Conservation (phyloP, 345 rosid genomes). For the Camelina neglecta region DNA sequence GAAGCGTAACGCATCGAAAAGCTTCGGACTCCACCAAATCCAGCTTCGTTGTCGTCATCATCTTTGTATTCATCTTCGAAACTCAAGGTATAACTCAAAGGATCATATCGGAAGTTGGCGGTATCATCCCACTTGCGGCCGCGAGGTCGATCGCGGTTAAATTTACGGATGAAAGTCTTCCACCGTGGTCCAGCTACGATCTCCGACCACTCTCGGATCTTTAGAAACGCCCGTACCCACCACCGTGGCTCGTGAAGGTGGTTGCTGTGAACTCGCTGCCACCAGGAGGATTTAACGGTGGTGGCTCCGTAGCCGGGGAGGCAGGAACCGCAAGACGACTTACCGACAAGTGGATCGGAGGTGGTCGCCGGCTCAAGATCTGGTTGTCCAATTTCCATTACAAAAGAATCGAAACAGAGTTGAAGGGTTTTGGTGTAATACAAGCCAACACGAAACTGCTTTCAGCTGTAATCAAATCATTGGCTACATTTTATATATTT, state of each 20-base stretch:
- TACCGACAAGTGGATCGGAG: conserved; percentile 31
- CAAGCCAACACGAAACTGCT: conserved; percentile 3
- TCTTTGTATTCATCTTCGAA: conserved; percentile 65
- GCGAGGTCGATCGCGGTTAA: conserved; percentile 57
- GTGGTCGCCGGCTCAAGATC: conserved; percentile 32
- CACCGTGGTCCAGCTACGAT: conserved; percentile 83
- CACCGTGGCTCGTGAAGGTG: conserved; percentile 38
- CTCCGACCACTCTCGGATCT: conserved; percentile 87
- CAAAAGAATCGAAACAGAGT: conserved; percentile 27
- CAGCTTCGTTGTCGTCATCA: conserved; percentile 20
- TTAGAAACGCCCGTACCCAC: conserved; percentile 60
- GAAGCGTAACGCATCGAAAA: conserved; percentile 67
- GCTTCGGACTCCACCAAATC: conserved; percentile 47
- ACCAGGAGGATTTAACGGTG: conserved; percentile 48
- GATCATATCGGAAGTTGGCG: conserved; percentile 39
- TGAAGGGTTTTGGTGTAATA: conserved; percentile 8
- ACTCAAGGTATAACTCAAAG: conserved; percentile 70
- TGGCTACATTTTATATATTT: not conserved
- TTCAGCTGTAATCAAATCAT: conserved; percentile 23
- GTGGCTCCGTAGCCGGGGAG: not conserved
- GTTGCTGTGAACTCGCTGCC: conserved; percentile 55
- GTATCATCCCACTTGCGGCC: conserved; percentile 19
- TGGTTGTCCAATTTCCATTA: conserved; percentile 29
- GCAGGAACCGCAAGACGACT: conserved; percentile 49
- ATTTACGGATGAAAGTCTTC: conserved; percentile 86